Evolutionary conservation across 257 asterid species (phyloP).

Genomic region (Anisodus acutangulus): DNA sequence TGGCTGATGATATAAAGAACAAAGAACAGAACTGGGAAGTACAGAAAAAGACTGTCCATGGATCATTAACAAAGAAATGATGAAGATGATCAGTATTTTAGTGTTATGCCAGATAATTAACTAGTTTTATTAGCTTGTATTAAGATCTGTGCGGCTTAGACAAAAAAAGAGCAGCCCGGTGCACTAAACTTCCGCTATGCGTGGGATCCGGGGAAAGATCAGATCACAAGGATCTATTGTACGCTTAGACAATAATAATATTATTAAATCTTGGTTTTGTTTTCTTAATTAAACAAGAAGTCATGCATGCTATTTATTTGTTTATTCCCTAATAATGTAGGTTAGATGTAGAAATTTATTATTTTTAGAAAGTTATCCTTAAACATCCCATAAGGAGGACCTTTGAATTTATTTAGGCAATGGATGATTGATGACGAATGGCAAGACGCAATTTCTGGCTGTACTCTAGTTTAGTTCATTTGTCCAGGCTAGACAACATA

Average conservation of each 20-base stretch:
- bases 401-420: slow-evolving; percentile 12
- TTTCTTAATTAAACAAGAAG: neutral
- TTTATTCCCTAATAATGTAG: slow-evolving; percentile 25
- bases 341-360: slow-evolving; percentile 27
- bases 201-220: no score
- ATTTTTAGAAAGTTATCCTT: neutral
- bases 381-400: slow-evolving; percentile 20
- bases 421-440: slow-evolving; percentile 25
- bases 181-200: no score
- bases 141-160: slow-evolving; percentile 9
- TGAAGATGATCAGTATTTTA: slow-evolving; percentile 17
- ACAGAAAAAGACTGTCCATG: slow-evolving; percentile 29
- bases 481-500: neutral
- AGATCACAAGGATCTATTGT: no score
- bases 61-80: neutral
- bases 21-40: slow-evolving; percentile 28
- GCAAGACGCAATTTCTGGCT: slow-evolving; percentile 27
- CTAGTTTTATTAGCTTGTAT: slow-evolving; percentile 24
- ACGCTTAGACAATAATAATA: slow-evolving; percentile 11
- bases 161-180: neutral
- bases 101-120: neutral
- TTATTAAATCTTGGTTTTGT: neutral
- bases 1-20: slow-evolving; percentile 40
- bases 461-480: slow-evolving; percentile 20
- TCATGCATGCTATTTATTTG: slow-evolving; percentile 13